Base-by-base conservation (phyloP, 1,284 basidiomycete genomes). In the Schizopora paradoxa region DNA sequence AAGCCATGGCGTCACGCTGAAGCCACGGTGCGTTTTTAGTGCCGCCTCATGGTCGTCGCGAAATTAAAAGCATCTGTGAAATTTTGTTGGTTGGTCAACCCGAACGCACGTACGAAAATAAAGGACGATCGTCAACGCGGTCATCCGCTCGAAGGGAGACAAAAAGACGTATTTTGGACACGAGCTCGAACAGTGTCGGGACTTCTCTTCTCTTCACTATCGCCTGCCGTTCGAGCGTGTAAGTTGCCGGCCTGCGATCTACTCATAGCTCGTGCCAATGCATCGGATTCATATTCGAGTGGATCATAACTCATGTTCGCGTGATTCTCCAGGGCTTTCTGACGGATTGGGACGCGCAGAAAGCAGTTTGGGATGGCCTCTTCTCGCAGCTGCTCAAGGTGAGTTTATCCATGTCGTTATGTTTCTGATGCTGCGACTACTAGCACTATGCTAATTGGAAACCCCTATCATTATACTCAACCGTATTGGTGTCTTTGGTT, bases 311-410 rank as follows among this genome's bases (percentile, higher is more conserved):
- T n/a, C n/a, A n/a, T n/a, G n/a, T n/a, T n/a, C n/a, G n/a, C n/a
- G n/a, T n/a, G n/a, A n/a, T n/a, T n/a, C n/a, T 59, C 39, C 60
- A 94, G 91, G 92, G 92, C 23, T 91, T 86, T 64, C 68, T 94
- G 11, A 83, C 88, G 25, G 89, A 93, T 57, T 95, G 92, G 92
- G 91, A 94, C 56, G 84, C 86, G 1, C 82, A 95, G 63, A 93
- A 93, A 65, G 82, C 85, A 10, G 74, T 95, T 11, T 94, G 91
- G 91, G 91, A 95, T 56, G 79, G 83, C 6, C 59, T 92, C 21
- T 89, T 94, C 61, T 86, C 83, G 5, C 69, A 74, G 33, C 76
- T 74, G 37, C 67, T 91, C 41, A 76, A 78, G 53, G 90, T 89
- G 61, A 60, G 76, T 65, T 6, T n/a, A n/a, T n/a, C n/a, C n/a